phyloP scores from a whole-genome alignment of 495 filamentous ascomycete species.

The Lichina pygmaea region DNA sequence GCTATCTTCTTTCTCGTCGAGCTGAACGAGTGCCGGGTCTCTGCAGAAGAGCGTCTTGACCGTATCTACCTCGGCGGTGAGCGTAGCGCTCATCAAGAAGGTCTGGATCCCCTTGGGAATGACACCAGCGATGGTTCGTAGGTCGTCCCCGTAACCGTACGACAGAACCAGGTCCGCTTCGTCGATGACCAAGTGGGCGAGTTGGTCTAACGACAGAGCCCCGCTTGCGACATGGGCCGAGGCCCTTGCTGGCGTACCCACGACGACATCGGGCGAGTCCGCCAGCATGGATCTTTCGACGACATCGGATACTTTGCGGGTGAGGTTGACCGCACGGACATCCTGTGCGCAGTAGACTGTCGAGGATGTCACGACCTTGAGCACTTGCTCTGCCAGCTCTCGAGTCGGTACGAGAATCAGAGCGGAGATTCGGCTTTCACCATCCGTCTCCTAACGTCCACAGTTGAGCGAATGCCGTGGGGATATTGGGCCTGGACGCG shows the following conservation, averaged over 20 bases:
- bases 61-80: constrained; percentile 62
- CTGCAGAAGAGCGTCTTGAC: constrained; percentile 71
- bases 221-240: constrained; percentile 41
- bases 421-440: constrained; percentile 25
- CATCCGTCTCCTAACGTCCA: constrained; percentile 11
- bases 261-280: constrained; percentile 67
- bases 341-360: constrained; percentile 63
- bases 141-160: constrained; percentile 82
- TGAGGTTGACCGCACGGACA: constrained; percentile 56
- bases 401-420: constrained; percentile 83
- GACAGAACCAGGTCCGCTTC: constrained; percentile 87
- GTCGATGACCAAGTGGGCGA: constrained; percentile 70
- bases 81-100: constrained; percentile 76
- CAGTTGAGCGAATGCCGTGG: constrained; percentile 3
- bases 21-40: constrained; percentile 46
- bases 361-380: constrained; percentile 41
- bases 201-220: constrained; percentile 35
- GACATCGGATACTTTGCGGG: constrained; percentile 63
- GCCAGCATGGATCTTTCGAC: constrained; percentile 65
- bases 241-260: constrained; percentile 65
- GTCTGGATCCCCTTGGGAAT: constrained; percentile 73
- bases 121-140: constrained; percentile 44
- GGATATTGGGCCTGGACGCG: constrained; percentile 6
- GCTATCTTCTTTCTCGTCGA: constrained; percentile 48
- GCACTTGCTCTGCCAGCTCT: constrained; percentile 79